Evolutionary conservation across 139 green algal genomes (phyloP).

Genomic region (Chlorella sp.): DNA sequence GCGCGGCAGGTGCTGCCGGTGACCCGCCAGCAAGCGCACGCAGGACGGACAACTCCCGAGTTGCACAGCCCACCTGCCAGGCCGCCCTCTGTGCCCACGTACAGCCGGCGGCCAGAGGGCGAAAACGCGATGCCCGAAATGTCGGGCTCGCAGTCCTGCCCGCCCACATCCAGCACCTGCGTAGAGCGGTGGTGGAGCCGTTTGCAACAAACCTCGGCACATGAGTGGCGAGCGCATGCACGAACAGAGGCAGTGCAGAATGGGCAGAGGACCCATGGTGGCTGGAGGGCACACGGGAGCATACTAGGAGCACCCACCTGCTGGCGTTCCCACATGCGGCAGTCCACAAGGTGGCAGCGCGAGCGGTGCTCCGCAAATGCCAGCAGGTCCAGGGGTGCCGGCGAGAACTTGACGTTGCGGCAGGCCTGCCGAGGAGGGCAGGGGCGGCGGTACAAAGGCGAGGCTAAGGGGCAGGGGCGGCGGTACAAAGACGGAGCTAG

Average conservation of each 20-base stretch:
- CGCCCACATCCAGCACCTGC: constrained; percentile 32
- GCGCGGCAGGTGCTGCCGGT: neutral
- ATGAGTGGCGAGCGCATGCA: neutral
- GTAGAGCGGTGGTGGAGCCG: neutral
- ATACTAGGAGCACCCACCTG: neutral
- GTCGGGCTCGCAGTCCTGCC: constrained; percentile 33
- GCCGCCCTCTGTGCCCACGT: constrained; percentile 43
- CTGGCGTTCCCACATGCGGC: constrained; percentile 35
- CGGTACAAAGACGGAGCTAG: neutral
- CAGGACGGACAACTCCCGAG: neutral
- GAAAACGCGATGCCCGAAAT: constrained; percentile 49
- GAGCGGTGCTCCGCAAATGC: constrained; percentile 60
- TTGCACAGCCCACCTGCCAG: constrained; percentile 19
- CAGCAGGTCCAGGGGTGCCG: constrained; percentile 56
- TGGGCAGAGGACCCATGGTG: no score
- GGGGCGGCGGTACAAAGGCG: no score
- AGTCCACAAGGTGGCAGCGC: constrained; percentile 48
- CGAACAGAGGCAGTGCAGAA: neutral
- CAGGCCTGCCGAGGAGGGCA: constrained; percentile 30
- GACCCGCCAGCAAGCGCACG: no score
- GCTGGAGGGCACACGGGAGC: neutral
- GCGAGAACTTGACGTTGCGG: constrained; percentile 57
- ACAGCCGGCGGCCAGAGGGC: constrained; percentile 34
- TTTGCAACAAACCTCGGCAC: no score
- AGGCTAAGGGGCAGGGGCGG: neutral